Base-by-base conservation (phyloP, 345 rosid genomes). In the Hevea brasiliensis region DNA sequence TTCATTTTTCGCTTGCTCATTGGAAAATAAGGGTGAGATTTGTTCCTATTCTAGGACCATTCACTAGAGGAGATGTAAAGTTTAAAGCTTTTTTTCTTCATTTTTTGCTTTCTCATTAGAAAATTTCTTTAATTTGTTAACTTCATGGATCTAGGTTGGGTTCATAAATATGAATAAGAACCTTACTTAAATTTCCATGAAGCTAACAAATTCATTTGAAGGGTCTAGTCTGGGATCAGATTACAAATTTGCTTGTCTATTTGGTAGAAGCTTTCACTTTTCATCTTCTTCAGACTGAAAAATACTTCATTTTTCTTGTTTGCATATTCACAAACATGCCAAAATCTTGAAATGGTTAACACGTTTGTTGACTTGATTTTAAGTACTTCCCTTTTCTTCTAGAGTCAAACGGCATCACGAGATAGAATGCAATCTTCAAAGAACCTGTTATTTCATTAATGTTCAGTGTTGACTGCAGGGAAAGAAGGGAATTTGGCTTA, bases 401-500 rank as follows among this genome's bases (percentile, higher is more conserved):
- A 11, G 8, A 2, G 6, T 21, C 72, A n/a, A 20, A 18, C 6
- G 13, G 47, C 9, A 44, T 44, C 3, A 50, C 55, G 23, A 56
- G 9, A 10, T 23, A 23, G 60, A 55, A 27, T 11, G 14, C 0
- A 23, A 63, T 41, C 65, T 41, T 17, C 65, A 35, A 35, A 61
- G 20, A 40, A 40, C 14, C 15, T 21, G 7, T 40, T 4, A 40
- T 37, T 63, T 41, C 67, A 41, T 7, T 40, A 44, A 44, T 2
- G 12, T 26, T 27, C 15, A 21, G 29, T 47, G 26, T 26, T 5
- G 37, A 61, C 66, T 83, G 79, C 72, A 90, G 97, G 95, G 85
- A 23, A 92, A 87, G 89, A 91, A 92, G 74, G 97, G 96, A 76
- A 76, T 95, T 77, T 95, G 98, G 98, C 87, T 95, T 20, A 89